Evolutionary conservation across 257 asterid genomes (phyloP).

Genomic region (Ballota nigra): DNA sequence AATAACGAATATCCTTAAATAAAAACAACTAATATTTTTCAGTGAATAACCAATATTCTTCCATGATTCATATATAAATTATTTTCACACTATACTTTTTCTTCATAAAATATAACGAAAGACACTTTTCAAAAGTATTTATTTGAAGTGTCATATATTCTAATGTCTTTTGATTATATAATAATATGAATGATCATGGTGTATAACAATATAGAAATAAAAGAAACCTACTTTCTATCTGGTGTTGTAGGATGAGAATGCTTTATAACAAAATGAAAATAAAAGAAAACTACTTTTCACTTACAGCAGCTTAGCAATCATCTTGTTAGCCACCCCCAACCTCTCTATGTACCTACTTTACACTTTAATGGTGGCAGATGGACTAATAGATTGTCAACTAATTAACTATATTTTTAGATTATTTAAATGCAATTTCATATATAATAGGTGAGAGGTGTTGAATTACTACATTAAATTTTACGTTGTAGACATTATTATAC

Average conservation of each 20-base stretch:
- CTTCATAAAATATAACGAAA: too few species aligned
- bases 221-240: neutral
- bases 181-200: neutral
- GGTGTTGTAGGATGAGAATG: neutral
- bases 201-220: neutral
- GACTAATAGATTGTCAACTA: neutral
- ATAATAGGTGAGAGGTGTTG: neutral
- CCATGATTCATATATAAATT: too few species aligned
- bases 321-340: conserved; percentile 28
- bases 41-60: too few species aligned
- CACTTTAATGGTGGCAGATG: neutral
- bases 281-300: conserved; percentile 30
- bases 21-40: too few species aligned
- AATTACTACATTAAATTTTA: too few species aligned
- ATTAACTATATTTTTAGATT: neutral
- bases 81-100: too few species aligned
- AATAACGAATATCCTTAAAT: too few species aligned
- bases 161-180: too few species aligned
- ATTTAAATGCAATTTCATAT: neutral
- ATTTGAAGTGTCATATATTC: too few species aligned
- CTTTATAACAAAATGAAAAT: neutral
- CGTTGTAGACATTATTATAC: neutral
- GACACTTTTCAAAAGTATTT: too few species aligned
- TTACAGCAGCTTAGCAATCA: conserved; percentile 22
- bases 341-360: conserved; percentile 19